These are phyloP conservation scores for Plenodomus biglobosus DNA, from an alignment of 2,329 filamentous ascomycete genomes.

Conservation along the genomic window DNA sequence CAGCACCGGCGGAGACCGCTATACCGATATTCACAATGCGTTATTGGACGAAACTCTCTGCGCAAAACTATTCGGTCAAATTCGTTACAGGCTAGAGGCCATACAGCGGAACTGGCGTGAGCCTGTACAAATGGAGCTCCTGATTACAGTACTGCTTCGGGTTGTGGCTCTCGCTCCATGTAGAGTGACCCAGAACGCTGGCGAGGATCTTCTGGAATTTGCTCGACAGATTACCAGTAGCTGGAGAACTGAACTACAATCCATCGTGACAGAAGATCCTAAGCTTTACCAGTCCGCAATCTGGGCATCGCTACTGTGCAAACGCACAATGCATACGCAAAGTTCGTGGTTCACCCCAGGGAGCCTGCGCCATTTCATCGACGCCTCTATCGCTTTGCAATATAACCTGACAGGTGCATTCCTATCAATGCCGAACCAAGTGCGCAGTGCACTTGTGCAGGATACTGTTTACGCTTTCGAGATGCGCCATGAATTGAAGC, in stretches of 20 bases:
- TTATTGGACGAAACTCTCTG: conserved; percentile 58
- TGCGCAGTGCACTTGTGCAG: conserved; percentile 49
- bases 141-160: conserved; percentile 57
- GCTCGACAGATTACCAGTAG: conserved; percentile 49
- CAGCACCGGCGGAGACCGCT: conserved; percentile 26
- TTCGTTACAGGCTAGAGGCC: conserved; percentile 50
- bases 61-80: conserved; percentile 49
- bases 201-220: conserved; percentile 41
- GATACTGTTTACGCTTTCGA: conserved; percentile 51
- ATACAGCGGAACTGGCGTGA: conserved; percentile 63
- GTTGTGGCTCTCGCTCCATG: conserved; percentile 33
- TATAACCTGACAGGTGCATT: conserved; percentile 50
- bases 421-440: conserved; percentile 30
- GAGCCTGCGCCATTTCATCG: conserved; percentile 35
- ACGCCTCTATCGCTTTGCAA: conserved; percentile 50
- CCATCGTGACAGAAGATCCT: conserved; percentile 43
- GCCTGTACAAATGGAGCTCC: conserved; percentile 57
- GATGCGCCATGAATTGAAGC: conserved; percentile 41
- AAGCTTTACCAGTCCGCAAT: conserved; percentile 52
- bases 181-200: conserved; percentile 7
- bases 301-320: conserved; percentile 60
- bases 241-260: conserved; percentile 57
- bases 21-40: conserved; percentile 52
- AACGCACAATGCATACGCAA: conserved; percentile 48
- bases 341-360: background rate